Base-by-base conservation (phyloP, 257 asterid species). In the Paulownia fortunei region DNA sequence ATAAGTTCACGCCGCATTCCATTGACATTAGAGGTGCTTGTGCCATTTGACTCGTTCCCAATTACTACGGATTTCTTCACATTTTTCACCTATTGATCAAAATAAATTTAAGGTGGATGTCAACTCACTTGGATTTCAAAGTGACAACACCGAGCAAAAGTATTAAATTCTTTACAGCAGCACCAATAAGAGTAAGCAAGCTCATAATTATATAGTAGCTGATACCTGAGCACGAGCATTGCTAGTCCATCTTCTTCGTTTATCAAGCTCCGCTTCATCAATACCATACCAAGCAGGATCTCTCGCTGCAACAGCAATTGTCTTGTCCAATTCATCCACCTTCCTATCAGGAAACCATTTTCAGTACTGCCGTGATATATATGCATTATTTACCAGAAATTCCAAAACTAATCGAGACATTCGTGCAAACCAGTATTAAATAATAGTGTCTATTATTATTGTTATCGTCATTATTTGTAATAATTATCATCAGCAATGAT, bases 311-410 rank as follows among this genome's bases (percentile, higher is more conserved):
- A 96, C 97, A 41, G 91, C 63, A 82, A 96, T 92, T 75, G 98
- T 83, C 83, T 94, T 96, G 87, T 88, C 96, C 96, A 96, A 80
- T 78, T 93, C 98, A 92, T 93, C 98, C 80, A 96, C 97, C 99
- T 96, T 90, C 77, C 92, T 79, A 86, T 80, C 87, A 88, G 79
- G 82, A 91, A 80, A 80, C 52, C 79, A 62, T 55, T 69, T 83
- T 92, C 89, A 90, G 91, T 74, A 82, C 82, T 42, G 39, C 67
- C 30, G 58, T 54, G 73, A 82, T 70, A 72, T 49, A 69, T 47
- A 46, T 47, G 16, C 18, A 41, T 62, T 73, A 76, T 79, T 46
- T 8, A 41, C 13, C 52, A 26, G 46, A 80, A 60, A 26, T 67
- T 16, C 41, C 3, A 60, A 34, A 60, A 47, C 74, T 24, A 64